Evolutionary conservation across 2,329 filamentous ascomycete genomes (phyloP).

Genomic region (Paecilomyces variotii): DNA sequence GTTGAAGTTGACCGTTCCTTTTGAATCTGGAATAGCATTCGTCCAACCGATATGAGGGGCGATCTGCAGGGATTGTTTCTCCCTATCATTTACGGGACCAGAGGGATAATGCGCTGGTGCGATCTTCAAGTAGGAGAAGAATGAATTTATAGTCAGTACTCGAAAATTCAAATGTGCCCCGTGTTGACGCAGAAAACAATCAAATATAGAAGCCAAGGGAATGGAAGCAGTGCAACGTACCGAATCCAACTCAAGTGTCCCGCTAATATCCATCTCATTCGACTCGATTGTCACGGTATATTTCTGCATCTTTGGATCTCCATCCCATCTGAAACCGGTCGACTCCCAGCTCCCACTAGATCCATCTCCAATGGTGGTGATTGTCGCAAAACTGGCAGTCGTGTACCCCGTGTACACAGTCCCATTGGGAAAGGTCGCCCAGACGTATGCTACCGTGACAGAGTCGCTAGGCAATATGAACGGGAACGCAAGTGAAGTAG

Average conservation of each 20-base stretch:
- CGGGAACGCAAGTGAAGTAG: constrained; percentile 27
- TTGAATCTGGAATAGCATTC: constrained; percentile 28
- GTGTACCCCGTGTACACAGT: constrained; percentile 1
- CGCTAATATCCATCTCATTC: constrained; percentile 5
- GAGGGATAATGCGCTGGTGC: constrained; percentile 20
- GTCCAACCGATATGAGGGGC: constrained; percentile 32
- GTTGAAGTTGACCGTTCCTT: constrained; percentile 20
- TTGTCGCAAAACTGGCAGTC: constrained; percentile 5
- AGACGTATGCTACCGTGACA: constrained; percentile 17
- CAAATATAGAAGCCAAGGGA: not conserved
- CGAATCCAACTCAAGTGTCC: constrained; percentile 6
- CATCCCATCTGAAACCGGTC: constrained; percentile 9
- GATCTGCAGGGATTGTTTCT: constrained; percentile 14
- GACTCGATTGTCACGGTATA: constrained; percentile 7
- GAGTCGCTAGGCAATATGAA: constrained; percentile 16
- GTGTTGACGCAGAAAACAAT: not conserved
- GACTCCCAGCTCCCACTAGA: constrained; percentile 6
- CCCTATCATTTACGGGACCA: constrained; percentile 7
- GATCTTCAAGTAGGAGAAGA: constrained; percentile 1
- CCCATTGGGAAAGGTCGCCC: constrained; percentile 19
- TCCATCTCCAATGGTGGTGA: constrained; percentile 5
- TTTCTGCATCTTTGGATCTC: constrained; percentile 6
- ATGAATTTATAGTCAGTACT: not conserved
- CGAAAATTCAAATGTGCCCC: not conserved
- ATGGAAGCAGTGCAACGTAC: constrained; percentile 3